These are phyloP conservation scores for Trichosporon faecale DNA, from an alignment of 1,284 basidiomycete species.

Conservation along the genomic window DNA sequence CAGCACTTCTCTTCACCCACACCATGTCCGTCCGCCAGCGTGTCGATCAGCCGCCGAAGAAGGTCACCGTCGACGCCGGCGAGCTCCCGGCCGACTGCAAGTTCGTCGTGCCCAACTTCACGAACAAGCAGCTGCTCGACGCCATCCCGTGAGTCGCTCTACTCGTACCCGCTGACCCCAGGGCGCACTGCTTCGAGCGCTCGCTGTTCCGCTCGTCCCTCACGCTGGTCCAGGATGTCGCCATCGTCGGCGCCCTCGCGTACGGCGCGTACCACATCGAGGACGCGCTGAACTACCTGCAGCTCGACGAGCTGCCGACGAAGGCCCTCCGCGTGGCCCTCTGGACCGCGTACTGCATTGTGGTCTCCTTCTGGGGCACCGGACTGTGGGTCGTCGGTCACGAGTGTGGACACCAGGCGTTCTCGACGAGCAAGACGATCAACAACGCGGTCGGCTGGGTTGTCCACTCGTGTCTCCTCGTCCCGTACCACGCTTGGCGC, in stretches of 20 bases:
- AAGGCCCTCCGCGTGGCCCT: conserved; percentile 64
- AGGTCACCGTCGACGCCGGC: conserved; percentile 12
- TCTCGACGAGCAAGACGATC: conserved; percentile 85
- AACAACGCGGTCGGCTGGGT: conserved; percentile 95
- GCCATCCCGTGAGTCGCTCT: conserved; percentile 67
- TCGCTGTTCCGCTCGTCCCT: conserved; percentile 74
- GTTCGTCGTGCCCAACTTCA: conserved; percentile 51
- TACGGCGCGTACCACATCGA: conserved; percentile 70
- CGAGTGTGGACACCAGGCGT: conserved; percentile 91
- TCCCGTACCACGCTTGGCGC: conserved; percentile 97
- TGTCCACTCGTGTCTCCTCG: conserved; percentile 86
- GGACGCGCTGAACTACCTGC: conserved; percentile 39
- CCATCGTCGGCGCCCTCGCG: conserved; percentile 67
- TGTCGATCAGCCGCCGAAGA: conserved; percentile 13
- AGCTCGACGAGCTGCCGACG: conserved; percentile 42
- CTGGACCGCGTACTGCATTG: conserved; percentile 78
- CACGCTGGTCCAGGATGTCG: conserved; percentile 75
- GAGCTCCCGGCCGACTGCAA: conserved; percentile 17
- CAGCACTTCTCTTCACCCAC: background rate
- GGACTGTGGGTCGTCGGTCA: conserved; percentile 88
- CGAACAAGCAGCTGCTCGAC: conserved; percentile 62
- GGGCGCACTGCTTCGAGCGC: conserved; percentile 87
- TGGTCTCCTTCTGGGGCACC: conserved; percentile 78
- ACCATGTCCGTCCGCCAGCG: conserved; percentile 23
- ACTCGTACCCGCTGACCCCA: conserved; percentile 39